Base-by-base conservation (phyloP, 257 asterid genomes). In the Nicotiana attenuata region DNA sequence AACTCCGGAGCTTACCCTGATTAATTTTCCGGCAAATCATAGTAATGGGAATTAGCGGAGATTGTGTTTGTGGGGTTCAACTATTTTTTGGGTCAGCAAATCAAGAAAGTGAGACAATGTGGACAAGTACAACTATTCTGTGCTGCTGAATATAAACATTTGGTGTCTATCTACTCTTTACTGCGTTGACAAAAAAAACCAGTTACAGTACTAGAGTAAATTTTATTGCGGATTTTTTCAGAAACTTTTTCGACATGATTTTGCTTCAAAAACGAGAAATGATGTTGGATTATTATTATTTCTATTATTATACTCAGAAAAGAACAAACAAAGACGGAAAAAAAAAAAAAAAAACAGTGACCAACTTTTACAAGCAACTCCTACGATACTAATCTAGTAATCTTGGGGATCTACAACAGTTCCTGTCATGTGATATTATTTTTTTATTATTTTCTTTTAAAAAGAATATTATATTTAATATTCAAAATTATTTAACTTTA, bases 11-110 rank as follows among this genome's bases (percentile, higher is more conserved):
- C 78, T 80, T 86, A 63, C 80, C 86, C 83, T 75, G 93, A 76
- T 50, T 64, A 80, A 93, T 61, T 83, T 81, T 86, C 84, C 94
- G 90, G 90, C 78, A 83, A 84, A 91, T 83, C 98, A 94, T 94
- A 38, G 45, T 50, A 75, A 50, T 50, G 5, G 5, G 45, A 75
- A 75, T 24, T 75, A 57, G 19, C 24, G 78, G 78, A 13, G 35
- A 45, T 4, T 45, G 7, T 5, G 2, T 24, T 61, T 22, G 5
- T 59, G 45, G 41, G 64, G 4, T 50, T 75, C 63, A 24, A 75
- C 52, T 75, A 47, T 47, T 75, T 24, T 24, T 75, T 75, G 41
- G 45, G 41, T 73, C 9, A 50, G 61, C 10, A 73, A 24, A 47
- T 73, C 61, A 73, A 73, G 11, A 73, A 29, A 7, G 15, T 20